phyloP scores from a whole-genome alignment of 2,329 filamentous ascomycete genomes.

The Cordyceps tenuipes region DNA sequence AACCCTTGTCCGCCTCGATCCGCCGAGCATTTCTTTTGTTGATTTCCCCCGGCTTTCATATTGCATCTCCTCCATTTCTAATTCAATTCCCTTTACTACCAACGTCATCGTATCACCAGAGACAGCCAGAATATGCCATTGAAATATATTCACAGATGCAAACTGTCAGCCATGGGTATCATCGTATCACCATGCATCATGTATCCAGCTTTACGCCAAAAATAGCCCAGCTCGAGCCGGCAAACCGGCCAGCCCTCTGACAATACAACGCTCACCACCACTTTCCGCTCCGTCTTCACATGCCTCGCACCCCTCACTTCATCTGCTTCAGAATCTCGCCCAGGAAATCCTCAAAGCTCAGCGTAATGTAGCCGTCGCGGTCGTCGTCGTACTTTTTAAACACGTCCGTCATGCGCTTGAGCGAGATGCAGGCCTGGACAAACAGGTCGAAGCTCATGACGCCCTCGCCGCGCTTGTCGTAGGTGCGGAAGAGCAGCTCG shows the following conservation, averaged over 20 bases:
- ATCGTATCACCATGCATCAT: neutral
- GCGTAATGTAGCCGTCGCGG: constrained; percentile 81
- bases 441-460: constrained; percentile 91
- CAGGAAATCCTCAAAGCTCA: constrained; percentile 76
- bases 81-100: too few species aligned
- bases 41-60: too few species aligned
- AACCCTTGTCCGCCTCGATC: too few species aligned
- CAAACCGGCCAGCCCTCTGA: neutral
- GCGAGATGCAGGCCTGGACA: constrained; percentile 90
- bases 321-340: constrained; percentile 58
- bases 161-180: constrained; percentile 6
- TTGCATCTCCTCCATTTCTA: too few species aligned
- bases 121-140: neutral
- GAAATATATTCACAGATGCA: neutral
- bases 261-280: neutral
- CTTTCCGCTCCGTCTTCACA: neutral
- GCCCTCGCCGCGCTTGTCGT: constrained; percentile 66
- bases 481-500: constrained; percentile 75
- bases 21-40: too few species aligned
- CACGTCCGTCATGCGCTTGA: constrained; percentile 98
- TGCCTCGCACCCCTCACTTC: constrained; percentile 29
- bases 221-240: neutral
- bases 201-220: neutral
- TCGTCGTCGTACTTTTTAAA: constrained; percentile 99
- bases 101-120: too few species aligned